Evolutionary conservation across 495 filamentous ascomycete species (phyloP).

Genomic region (Darksidea phi): DNA sequence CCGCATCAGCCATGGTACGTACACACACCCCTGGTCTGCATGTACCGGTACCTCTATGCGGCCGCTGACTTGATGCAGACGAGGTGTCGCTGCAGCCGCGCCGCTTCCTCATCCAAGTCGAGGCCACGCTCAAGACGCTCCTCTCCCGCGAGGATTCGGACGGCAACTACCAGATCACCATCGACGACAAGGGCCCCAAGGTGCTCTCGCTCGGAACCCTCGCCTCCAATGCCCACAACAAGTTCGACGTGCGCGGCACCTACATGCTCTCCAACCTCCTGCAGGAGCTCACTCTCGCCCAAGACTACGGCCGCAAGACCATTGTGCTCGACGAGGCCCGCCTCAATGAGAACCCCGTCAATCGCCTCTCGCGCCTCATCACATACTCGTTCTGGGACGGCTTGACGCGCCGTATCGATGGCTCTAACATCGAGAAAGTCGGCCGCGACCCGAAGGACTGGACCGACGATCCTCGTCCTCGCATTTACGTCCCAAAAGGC

Average conservation of each 20-base stretch:
- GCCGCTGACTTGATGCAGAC: constrained; percentile 45
- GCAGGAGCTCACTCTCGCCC: constrained; percentile 87
- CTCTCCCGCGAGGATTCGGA: constrained; percentile 85
- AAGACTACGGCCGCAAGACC: constrained; percentile 77
- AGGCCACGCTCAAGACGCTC: constrained; percentile 68
- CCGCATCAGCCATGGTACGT: constrained; percentile 36
- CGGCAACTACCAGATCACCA: constrained; percentile 89
- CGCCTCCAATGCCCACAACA: constrained; percentile 79
- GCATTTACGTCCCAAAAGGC: constrained; percentile 88
- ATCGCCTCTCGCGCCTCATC: constrained; percentile 80
- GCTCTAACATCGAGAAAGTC: constrained; percentile 77
- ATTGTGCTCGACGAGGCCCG: constrained; percentile 85
- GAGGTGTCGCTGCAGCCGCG: constrained; percentile 54
- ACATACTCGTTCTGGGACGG: constrained; percentile 86
- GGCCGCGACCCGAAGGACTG: constrained; percentile 88
- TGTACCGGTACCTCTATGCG: neutral
- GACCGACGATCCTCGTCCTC: constrained; percentile 78
- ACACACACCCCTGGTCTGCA: neutral
- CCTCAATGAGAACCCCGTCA: constrained; percentile 88
- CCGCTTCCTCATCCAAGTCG: constrained; percentile 75
- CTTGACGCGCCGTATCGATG: constrained; percentile 84
- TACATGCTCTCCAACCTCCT: constrained; percentile 95
- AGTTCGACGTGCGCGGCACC: constrained; percentile 83
- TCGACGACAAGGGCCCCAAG: constrained; percentile 93
- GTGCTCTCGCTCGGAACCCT: constrained; percentile 81